Conservation (phyloP, 1,284 basidiomycete species). For the Ceratobasidium sp. region DNA sequence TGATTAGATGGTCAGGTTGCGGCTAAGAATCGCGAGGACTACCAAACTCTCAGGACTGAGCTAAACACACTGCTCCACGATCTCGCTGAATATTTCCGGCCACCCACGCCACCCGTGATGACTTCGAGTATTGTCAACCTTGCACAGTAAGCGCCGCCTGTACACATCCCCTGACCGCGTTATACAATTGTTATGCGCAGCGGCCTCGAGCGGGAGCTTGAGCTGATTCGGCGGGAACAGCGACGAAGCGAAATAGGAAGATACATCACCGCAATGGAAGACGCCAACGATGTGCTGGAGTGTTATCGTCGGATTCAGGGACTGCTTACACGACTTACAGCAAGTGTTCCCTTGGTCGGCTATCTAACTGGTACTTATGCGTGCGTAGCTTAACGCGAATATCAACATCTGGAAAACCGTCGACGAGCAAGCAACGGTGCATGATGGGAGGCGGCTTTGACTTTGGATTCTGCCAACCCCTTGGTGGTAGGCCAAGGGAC, state of each 20-base stretch:
- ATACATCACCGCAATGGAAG: background rate
- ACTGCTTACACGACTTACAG: conserved; percentile 4
- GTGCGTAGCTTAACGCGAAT: background rate
- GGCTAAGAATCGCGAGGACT: background rate
- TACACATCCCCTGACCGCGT: too few species aligned
- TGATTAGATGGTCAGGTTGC: background rate
- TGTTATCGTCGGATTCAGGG: background rate
- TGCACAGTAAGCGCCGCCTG: background rate
- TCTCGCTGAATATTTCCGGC: background rate
- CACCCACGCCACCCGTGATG: background rate
- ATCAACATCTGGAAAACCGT: background rate
- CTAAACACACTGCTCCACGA: conserved; percentile 4
- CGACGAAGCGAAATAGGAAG: background rate
- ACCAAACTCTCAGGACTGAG: background rate
- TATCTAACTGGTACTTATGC: background rate
- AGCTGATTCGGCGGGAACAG: background rate
- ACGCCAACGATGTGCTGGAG: conserved; percentile 5
- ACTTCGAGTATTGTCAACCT: background rate
- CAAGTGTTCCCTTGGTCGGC: background rate
- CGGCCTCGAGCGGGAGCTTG: background rate
- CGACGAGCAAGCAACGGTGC: background rate
- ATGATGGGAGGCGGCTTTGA: conserved; percentile 6
- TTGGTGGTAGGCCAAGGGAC: background rate
- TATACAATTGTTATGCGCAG: background rate
- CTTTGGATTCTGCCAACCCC: background rate